A percentile compares a stretch with the other conserved stretches of the same genome.
phyloP scores from a whole-genome alignment of 2,329 filamentous ascomycete genomes.

The Hypomyces rosellus region DNA sequence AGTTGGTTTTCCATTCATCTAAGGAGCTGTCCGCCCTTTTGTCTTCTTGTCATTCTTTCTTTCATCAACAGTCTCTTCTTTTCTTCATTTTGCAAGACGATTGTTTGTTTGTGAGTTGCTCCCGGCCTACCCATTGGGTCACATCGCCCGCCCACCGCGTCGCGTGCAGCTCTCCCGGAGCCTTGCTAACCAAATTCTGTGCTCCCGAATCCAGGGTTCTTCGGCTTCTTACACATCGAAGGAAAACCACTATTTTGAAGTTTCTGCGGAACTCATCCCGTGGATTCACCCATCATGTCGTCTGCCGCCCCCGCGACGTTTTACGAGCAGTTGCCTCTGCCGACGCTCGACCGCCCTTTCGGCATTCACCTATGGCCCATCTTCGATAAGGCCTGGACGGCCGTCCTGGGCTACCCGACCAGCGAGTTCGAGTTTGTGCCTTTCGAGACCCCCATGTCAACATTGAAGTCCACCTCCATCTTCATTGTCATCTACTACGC shows the following conservation, averaged over 20 bases:
- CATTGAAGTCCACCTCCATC: conserved; percentile 71
- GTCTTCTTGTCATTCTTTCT: conserved; percentile 33
- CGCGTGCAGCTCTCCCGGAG: conserved; percentile 1
- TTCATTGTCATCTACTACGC: conserved; percentile 86
- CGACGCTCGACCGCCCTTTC: conserved; percentile 86
- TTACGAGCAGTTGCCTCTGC: conserved; percentile 56
- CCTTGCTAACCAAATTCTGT: background rate
- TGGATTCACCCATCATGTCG: conserved; percentile 27
- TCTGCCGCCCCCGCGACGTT: conserved; percentile 36
- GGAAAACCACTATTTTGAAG: too few species aligned
- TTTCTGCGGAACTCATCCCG: too few species aligned
- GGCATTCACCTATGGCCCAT: conserved; percentile 89
- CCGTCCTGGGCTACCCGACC: conserved; percentile 71
- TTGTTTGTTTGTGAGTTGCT: background rate
- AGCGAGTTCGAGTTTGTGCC: conserved; percentile 80
- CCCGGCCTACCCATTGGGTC: background rate
- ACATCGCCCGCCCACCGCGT: conserved; percentile 6
- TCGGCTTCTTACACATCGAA: too few species aligned
- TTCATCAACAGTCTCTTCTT: conserved; percentile 2
- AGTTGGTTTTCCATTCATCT: conserved; percentile 10
- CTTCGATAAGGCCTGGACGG: conserved; percentile 81
- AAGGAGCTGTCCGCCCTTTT: conserved; percentile 17
- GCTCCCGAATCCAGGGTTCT: background rate
- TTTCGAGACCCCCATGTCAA: conserved; percentile 83
- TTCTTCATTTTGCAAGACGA: conserved; percentile 10